Conservation (phyloP, 2,329 filamentous ascomycete genomes). For the Fusarium albosuccineum region DNA sequence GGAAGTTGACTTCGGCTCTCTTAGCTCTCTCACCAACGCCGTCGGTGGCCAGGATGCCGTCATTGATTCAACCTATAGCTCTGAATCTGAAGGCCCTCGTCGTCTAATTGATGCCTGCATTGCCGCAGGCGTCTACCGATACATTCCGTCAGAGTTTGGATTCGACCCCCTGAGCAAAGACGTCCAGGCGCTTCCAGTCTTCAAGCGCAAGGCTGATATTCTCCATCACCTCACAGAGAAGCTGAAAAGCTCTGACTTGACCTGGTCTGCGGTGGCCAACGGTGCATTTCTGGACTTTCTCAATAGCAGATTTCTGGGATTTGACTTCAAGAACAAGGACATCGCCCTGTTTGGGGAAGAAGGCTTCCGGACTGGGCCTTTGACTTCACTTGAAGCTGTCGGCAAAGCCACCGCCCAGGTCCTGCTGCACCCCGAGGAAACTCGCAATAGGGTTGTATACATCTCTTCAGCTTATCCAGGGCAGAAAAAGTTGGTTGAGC, state of each 20-base stretch:
- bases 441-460: background rate
- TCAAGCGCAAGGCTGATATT: background rate
- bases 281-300: background rate
- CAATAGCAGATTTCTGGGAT: background rate
- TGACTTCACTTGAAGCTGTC: background rate
- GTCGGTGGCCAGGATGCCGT: conserved; percentile 17
- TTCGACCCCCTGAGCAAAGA: background rate
- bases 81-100: background rate
- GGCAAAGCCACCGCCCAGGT: background rate
- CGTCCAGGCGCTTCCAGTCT: background rate
- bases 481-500: background rate
- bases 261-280: background rate
- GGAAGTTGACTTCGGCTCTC: background rate
- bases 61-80: background rate
- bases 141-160: background rate
- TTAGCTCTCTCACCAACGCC: background rate
- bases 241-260: background rate
- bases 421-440: background rate
- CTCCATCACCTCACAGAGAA: background rate
- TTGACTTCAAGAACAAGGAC: background rate
- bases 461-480: background rate
- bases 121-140: background rate
- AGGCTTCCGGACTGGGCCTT: background rate
- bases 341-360: background rate
- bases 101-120: background rate